Evolutionary conservation across 441 rosid genomes (phyloP).

Genomic region (Cnidoscolus chayamansa): DNA sequence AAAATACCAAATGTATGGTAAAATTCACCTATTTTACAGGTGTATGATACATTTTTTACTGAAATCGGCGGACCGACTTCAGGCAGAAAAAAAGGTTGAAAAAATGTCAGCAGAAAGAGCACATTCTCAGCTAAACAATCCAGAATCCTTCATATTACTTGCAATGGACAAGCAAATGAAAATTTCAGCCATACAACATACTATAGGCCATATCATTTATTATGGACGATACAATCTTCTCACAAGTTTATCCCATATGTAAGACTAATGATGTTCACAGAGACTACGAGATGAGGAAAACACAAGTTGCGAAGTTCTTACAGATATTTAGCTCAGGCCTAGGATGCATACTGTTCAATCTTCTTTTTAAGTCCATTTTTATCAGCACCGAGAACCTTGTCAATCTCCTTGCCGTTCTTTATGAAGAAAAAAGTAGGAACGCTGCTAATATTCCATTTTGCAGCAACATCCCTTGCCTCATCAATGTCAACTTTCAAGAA

Average conservation of each 20-base stretch:
- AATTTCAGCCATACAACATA: neutral
- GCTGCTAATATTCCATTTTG: constrained; percentile 66
- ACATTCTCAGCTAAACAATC: too few relatives aligned
- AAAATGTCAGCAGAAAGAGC: too few relatives aligned
- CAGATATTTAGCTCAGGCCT: constrained; percentile 8
- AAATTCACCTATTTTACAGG: too few relatives aligned
- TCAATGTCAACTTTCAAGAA: constrained; percentile 88
- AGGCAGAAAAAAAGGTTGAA: too few relatives aligned
- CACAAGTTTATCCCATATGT: neutral
- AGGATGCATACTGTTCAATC: constrained; percentile 51
- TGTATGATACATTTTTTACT: too few relatives aligned
- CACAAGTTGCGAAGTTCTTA: neutral
- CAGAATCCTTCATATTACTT: neutral
- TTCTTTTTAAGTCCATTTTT: constrained; percentile 65
- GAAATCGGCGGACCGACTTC: too few relatives aligned
- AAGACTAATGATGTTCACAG: neutral
- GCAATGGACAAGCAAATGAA: neutral
- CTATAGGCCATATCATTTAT: neutral
- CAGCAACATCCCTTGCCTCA: constrained; percentile 70
- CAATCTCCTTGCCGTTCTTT: constrained; percentile 71
- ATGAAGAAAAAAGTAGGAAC: constrained; percentile 72
- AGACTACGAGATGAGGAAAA: neutral
- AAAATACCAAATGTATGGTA: too few relatives aligned
- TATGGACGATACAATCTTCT: neutral
- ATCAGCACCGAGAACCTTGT: constrained; percentile 81